Percentiles rank a stretch among this genome's conserved stretches.
phyloP scores from a whole-genome alignment of 257 asterid genomes.

The Rauvolfia tetraphylla region DNA sequence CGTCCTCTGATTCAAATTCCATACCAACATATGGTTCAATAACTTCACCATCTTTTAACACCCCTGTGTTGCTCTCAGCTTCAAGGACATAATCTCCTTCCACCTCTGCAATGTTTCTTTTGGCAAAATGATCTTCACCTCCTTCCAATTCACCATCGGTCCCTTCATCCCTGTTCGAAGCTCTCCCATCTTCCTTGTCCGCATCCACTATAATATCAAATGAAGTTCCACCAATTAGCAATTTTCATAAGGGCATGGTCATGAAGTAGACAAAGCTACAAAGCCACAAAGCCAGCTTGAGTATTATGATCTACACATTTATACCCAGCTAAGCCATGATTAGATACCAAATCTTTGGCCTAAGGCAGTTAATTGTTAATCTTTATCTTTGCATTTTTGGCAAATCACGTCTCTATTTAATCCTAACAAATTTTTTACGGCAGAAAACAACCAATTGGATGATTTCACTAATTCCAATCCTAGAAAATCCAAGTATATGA shows the following conservation, averaged over 20 bases:
- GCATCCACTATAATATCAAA: constrained; percentile 27
- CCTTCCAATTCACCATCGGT: constrained; percentile 29
- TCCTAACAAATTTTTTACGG: not conserved
- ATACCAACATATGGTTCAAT: constrained; percentile 52
- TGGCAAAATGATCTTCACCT: constrained; percentile 20
- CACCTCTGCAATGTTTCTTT: constrained; percentile 31
- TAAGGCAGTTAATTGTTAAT: not conserved
- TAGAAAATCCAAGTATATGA: not conserved
- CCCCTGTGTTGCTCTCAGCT: constrained; percentile 17
- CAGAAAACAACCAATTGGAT: too few relatives aligned
- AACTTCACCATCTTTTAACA: constrained; percentile 28
- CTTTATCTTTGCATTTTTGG: not conserved
- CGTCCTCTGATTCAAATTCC: constrained; percentile 58
- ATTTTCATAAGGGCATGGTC: not conserved
- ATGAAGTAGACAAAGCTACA: not conserved
- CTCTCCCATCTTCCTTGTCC: constrained; percentile 3
- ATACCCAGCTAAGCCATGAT: not conserved
- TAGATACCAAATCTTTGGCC: not conserved
- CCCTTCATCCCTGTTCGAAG: constrained; percentile 24
- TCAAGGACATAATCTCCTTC: constrained; percentile 32
- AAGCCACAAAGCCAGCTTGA: not conserved
- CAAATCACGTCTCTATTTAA: not conserved
- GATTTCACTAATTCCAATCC: too few relatives aligned
- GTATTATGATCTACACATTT: not conserved
- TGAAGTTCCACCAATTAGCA: constrained; percentile 17